Base-by-base conservation (phyloP, 345 rosid genomes). In the Rhizophora apiculata region DNA sequence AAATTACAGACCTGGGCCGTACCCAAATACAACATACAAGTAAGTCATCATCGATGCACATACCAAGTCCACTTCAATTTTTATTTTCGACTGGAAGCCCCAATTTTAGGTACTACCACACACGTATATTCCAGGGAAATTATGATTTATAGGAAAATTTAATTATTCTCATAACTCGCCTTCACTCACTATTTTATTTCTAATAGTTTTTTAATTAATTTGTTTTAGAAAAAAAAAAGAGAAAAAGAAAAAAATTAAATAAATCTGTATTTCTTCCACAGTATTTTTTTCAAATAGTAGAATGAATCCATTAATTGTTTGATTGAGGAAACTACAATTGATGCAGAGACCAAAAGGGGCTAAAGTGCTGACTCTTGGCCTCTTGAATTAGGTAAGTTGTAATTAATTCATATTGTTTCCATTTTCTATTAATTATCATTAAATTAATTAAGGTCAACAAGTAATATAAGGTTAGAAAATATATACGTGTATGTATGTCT, bases 1-100 rank as follows among this genome's bases (percentile, higher is more conserved):
- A 82, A 57, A 21, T 57, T 85, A 36, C 96, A 93, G 49, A 81
- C 96, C 22, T 87, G 98, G 98, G 86, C 80, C 37, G 70, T 90
- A 29, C 90, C 96, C 3, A 88, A 80, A 72, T 90, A 85, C 77
- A 85, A 62, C 20, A 22, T 82, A 11, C 96, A 90, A 71, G 98
- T 89, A 72, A 52, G 74, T 26, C 24, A 9, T 9, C 29, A 55
- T 13, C 3, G 18, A 13, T 13, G 18, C 3, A 43, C 49, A 43
- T 43, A 13, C 19, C 4, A 43, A 43, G 49, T 5, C 49, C 18
- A 43, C 49, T 43, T 43, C 19, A 43, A 43, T 13, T 43, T 9
- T 22, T 26, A 22, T 0, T 13, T 22, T 55, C 4, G 59, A 55
- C 6, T 3, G 0, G 16, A n/a, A 22, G 59, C 21, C 13, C 59